A percentile compares a stretch with the other conserved stretches of the same genome.
Conservation (phyloP, 2,329 filamentous ascomycete genomes). For the Paraconiothyrium brasiliense region DNA sequence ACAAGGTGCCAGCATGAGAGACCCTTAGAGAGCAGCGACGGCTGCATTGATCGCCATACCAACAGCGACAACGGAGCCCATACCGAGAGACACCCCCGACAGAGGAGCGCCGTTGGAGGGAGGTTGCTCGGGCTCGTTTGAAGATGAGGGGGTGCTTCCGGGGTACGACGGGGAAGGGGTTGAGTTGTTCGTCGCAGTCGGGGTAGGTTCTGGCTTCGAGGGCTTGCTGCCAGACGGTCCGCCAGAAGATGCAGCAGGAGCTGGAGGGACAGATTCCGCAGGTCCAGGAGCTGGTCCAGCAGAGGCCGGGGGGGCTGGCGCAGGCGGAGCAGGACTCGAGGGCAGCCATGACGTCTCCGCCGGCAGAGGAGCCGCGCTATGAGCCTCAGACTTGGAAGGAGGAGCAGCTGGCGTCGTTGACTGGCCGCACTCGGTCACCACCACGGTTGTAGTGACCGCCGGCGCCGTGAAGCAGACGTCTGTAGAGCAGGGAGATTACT, state of each 20-base stretch:
- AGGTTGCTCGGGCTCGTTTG: conserved; percentile 18
- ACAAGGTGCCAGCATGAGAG: not conserved
- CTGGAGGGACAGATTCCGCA: not conserved
- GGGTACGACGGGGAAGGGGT: conserved; percentile 9
- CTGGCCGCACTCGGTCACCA: conserved; percentile 34
- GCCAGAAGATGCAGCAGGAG: not conserved
- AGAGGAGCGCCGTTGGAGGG: conserved; percentile 31
- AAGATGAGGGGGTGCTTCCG: conserved; percentile 14
- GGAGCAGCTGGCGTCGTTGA: conserved; percentile 20
- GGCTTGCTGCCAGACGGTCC: not conserved
- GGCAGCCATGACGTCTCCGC: conserved; percentile 8
- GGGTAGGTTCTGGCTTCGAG: not conserved
- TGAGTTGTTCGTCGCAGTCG: conserved; percentile 4
- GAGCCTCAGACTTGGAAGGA: conserved; percentile 14
- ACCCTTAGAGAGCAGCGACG: conserved; percentile 30
- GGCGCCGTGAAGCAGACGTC: conserved; percentile 24
- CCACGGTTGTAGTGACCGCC: conserved; percentile 38
- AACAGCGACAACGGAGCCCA: conserved; percentile 34
- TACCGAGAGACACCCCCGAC: conserved; percentile 28
- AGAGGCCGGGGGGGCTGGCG: conserved; percentile 1
- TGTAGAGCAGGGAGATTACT: conserved; percentile 21
- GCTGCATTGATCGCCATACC: conserved; percentile 29
- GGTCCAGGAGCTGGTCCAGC: conserved; percentile 4
- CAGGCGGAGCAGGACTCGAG: conserved; percentile 2
- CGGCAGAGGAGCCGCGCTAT: conserved; percentile 1